Conservation (phyloP, 2,329 filamentous ascomycete species). For the Trichophyton equinum region DNA sequence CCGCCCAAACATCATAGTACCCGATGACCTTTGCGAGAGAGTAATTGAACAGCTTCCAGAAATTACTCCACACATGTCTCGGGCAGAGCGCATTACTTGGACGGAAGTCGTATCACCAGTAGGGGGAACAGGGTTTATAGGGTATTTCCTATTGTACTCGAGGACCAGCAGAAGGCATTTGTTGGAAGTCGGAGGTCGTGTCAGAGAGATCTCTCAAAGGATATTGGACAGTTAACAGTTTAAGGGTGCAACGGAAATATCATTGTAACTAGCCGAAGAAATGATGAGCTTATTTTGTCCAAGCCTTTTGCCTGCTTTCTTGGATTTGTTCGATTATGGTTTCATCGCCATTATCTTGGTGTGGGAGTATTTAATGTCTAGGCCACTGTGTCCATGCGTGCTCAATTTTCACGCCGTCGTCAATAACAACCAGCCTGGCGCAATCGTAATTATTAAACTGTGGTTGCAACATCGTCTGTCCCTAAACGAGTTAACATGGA, state of each 20-base stretch:
- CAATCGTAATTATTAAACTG: no score
- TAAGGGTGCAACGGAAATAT: not conserved
- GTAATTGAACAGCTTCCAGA: not conserved
- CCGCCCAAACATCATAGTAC: not conserved
- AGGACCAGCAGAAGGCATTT: constrained; percentile 1
- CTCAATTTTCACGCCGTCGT: no score
- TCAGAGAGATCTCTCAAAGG: not conserved
- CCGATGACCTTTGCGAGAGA: not conserved
- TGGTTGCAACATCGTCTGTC: no score
- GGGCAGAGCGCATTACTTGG: not conserved
- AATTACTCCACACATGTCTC: not conserved
- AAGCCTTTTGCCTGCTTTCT: no score
- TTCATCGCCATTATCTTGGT: no score
- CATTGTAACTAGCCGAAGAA: not conserved
- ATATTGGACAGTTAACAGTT: not conserved
- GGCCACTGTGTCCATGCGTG: no score
- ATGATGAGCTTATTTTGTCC: not conserved
- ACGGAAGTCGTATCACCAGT: not conserved
- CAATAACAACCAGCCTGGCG: no score
- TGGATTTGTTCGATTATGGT: no score
- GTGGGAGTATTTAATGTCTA: no score
- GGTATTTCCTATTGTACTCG: not conserved
- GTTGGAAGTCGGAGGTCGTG: not conserved
- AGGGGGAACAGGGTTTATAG: not conserved
- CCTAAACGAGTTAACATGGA: no score